Conservation (phyloP, 2,329 filamentous ascomycete species). For the Neonectria punicea region DNA sequence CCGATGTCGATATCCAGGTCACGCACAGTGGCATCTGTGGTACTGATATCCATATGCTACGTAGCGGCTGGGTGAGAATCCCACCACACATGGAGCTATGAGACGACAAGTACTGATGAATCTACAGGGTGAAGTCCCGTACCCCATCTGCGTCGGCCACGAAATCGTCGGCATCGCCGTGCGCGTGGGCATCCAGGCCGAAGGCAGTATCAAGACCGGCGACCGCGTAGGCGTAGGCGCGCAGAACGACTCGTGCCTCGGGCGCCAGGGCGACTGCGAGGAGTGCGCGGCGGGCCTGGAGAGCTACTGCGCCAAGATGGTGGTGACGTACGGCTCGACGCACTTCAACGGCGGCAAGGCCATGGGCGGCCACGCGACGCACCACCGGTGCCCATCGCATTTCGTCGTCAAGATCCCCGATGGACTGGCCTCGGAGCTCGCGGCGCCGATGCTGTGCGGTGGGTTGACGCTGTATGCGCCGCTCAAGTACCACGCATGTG, state of each 20-base stretch:
- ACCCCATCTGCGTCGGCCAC: constrained; percentile 68
- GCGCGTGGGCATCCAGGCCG: constrained; percentile 61
- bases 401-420: constrained; percentile 65
- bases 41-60: constrained; percentile 67
- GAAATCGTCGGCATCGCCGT: constrained; percentile 72
- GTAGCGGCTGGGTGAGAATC: constrained; percentile 59
- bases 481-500: constrained; percentile 69
- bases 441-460: constrained; percentile 75
- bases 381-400: constrained; percentile 48
- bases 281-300: constrained; percentile 55
- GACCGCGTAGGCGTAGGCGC: constrained; percentile 73
- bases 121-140: constrained; percentile 21
- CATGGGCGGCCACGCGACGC: constrained; percentile 61
- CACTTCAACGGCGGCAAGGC: constrained; percentile 43
- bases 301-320: constrained; percentile 54
- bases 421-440: constrained; percentile 51
- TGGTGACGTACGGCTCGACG: constrained; percentile 63
- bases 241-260: constrained; percentile 65
- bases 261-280: constrained; percentile 51
- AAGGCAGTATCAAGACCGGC: constrained; percentile 63
- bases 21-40: constrained; percentile 74
- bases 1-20: constrained; percentile 71
- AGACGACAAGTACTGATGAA: not conserved
- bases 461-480: constrained; percentile 76
- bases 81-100: too few relatives aligned